Base-by-base conservation (phyloP, 805 yeast species). In the Barnettozyma populi region DNA sequence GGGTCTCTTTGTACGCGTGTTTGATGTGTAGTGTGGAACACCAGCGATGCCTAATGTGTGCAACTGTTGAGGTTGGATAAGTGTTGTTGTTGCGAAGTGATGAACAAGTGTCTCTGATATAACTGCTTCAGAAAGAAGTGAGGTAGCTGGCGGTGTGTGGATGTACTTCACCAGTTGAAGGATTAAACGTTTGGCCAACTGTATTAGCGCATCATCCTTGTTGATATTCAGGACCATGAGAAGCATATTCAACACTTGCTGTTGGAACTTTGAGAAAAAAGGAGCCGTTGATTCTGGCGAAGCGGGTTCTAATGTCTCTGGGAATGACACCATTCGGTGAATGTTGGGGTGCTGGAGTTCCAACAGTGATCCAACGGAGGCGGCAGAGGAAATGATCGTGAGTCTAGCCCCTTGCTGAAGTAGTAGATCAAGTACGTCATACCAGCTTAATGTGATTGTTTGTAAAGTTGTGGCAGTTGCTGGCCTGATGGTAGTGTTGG, bases 271-370 rank as follows among this genome's bases (percentile, higher is more conserved):
- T 11, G 42, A n/a, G 9, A 25, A 39, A 21, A 34, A 23, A n/a
- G 23, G 21, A 5, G 32, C 16, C 7, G 42, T 24, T 3, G 42
- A 16, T 16, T 20, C 21, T 16, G 31, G 31, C 6, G 32, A 16
- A 16, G 21, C 5, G 7, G 23, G 7, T 4, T 24, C 23, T 4
- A n/a, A 8, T 20, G 11, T 13, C n/a, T 24, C 21, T n/a, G 31
- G 20, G 20, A 39, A 25, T n/a, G 42, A 14, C 4, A 39, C 42
- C 42, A 39, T 39, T 39, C 42, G 24, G 32, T 39, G 42, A 21
- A 39, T 39, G n/a, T 25, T 39, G 8, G 42, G 42, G 21, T 39
- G 42, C 34, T 39, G 42, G 16, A 39, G 42, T 27, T 39, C 42
- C 42, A 39, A 14, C 20, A 39, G 9, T 39, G 42, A 39, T 9